Evolutionary conservation across 116 monocot species (phyloP).

Genomic region (Posidonia oceanica): DNA sequence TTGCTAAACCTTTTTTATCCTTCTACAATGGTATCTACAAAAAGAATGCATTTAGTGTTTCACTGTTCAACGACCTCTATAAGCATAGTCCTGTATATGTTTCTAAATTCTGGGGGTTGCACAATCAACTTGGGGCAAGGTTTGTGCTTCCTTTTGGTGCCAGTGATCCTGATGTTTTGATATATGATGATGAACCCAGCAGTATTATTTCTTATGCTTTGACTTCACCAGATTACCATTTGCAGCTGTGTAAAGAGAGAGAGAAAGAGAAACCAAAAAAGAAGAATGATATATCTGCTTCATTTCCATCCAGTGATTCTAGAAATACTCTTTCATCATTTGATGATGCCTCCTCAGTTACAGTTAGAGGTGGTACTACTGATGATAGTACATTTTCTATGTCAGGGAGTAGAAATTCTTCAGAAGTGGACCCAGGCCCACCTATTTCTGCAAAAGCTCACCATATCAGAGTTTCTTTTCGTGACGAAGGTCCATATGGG

Average conservation of each 20-base stretch:
- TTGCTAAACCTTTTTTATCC: slow-evolving; percentile 33
- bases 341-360: slow-evolving; percentile 38
- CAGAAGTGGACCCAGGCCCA: slow-evolving; percentile 41
- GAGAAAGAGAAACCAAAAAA: slow-evolving; percentile 14
- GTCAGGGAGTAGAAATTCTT: slow-evolving; percentile 29
- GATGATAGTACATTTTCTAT: slow-evolving; percentile 44
- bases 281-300: neutral
- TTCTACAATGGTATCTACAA: slow-evolving; percentile 56
- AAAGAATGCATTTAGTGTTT: slow-evolving; percentile 12
- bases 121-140: slow-evolving; percentile 32
- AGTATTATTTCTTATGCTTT: slow-evolving; percentile 81
- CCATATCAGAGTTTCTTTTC: slow-evolving; percentile 71
- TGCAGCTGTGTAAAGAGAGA: slow-evolving; percentile 43
- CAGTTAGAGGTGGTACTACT: slow-evolving; percentile 30
- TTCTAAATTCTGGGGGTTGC: slow-evolving; percentile 39
- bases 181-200: slow-evolving; percentile 93
- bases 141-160: slow-evolving; percentile 56
- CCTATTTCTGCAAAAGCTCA: slow-evolving; percentile 32
- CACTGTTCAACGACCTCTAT: slow-evolving; percentile 28
- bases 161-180: slow-evolving; percentile 51
- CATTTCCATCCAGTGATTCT: slow-evolving; percentile 29
- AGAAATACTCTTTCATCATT: slow-evolving; percentile 30
- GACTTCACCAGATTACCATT: slow-evolving; percentile 55
- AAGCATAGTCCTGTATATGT: slow-evolving; percentile 54
- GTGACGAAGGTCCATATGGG: slow-evolving; percentile 51